Conservation (phyloP, 148 eudicot species). For the Camellia sinensis region DNA sequence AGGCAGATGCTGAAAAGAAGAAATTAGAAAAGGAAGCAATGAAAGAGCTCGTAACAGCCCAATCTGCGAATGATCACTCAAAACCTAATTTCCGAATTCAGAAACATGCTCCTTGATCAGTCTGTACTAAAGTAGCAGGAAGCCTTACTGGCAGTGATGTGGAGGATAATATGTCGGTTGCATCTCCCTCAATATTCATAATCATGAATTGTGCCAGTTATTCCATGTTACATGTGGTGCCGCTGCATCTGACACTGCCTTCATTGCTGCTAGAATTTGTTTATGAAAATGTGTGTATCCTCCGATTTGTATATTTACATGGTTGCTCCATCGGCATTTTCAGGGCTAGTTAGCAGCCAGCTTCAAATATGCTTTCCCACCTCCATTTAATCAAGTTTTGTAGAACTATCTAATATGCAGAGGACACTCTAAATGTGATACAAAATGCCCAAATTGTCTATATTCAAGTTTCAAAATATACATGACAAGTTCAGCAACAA, state of each 20-base stretch:
- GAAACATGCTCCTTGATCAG: conserved; percentile 37
- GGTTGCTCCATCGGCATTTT: background rate
- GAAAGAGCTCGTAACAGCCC: conserved; percentile 67
- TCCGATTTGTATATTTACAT: background rate
- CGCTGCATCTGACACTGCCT: background rate
- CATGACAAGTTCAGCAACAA: too few species aligned
- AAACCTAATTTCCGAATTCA: conserved; percentile 37
- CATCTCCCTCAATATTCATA: too few species aligned
- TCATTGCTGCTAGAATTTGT: background rate
- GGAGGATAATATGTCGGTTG: background rate
- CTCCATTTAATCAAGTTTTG: conserved; percentile 2
- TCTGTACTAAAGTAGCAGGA: background rate
- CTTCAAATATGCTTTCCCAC: background rate
- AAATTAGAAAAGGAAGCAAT: conserved; percentile 94
- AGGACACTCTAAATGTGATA: background rate
- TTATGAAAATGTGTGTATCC: background rate
- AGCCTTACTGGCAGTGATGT: background rate
- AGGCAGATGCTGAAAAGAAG: conserved; percentile 91
- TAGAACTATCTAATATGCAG: background rate
- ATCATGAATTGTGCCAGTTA: too few species aligned
- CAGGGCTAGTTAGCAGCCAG: background rate
- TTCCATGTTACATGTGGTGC: background rate
- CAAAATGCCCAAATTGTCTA: background rate
- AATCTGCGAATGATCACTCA: conserved; percentile 48
- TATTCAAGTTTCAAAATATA: background rate